Conservation (phyloP, 2,329 filamentous ascomycete genomes). For the Sclerotinia glacialis region DNA sequence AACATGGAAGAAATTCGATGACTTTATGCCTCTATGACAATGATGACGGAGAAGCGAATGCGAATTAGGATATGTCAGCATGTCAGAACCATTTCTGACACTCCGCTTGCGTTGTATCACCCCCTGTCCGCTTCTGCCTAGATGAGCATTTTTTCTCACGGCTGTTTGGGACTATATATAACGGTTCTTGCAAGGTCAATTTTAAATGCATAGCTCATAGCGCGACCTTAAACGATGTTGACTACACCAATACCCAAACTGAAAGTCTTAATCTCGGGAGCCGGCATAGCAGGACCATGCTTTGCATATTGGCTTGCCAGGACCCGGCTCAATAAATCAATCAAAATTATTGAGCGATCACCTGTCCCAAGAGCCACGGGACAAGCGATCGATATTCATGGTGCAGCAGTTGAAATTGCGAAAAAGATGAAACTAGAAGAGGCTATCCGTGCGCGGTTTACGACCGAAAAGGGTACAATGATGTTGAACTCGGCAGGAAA, state of each 20-base stretch:
- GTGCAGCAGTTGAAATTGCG: constrained; percentile 42
- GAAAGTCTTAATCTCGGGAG: constrained; percentile 40
- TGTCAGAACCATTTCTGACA: neutral
- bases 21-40: neutral
- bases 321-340: constrained; percentile 36
- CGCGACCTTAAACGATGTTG: neutral
- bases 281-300: constrained; percentile 42
- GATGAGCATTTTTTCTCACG: neutral
- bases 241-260: neutral
- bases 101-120: neutral
- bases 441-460: constrained; percentile 41
- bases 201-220: neutral
- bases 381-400: constrained; percentile 54
- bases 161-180: neutral
- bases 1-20: neutral
- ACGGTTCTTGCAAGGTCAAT: neutral
- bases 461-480: constrained; percentile 45
- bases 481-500: constrained; percentile 43
- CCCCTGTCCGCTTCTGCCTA: neutral
- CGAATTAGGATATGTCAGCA: neutral
- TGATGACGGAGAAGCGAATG: neutral
- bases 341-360: constrained; percentile 46
- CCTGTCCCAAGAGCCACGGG: constrained; percentile 46
- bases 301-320: constrained; percentile 51
- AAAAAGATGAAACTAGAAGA: constrained; percentile 44